Evolutionary conservation across 2,329 filamentous ascomycete species (phyloP).

Genomic region (Clarireedia hainanense): DNA sequence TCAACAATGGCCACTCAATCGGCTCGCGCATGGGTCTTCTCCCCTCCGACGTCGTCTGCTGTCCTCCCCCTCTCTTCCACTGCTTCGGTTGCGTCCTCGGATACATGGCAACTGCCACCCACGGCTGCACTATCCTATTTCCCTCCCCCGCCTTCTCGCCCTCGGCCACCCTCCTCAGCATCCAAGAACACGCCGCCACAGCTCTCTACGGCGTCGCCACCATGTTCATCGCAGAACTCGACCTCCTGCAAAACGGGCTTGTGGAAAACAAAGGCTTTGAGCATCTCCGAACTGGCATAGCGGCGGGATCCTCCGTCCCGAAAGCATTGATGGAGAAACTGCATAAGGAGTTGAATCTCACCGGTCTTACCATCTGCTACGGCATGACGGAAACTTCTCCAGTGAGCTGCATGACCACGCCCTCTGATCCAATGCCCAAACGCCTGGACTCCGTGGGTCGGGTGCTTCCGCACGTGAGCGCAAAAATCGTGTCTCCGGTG

Average conservation of each 20-base stretch:
- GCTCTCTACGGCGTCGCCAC: constrained; percentile 84
- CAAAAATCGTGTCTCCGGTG: constrained; percentile 66
- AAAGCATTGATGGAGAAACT: constrained; percentile 71
- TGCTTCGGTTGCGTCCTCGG: constrained; percentile 69
- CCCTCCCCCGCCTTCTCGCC: constrained; percentile 84
- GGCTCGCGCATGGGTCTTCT: constrained; percentile 77
- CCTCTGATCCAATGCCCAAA: constrained; percentile 58
- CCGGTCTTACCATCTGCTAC: constrained; percentile 86
- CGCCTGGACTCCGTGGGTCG: constrained; percentile 64
- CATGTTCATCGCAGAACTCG: constrained; percentile 88
- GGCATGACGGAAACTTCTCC: constrained; percentile 34
- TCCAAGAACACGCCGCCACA: constrained; percentile 42
- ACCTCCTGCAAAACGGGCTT: constrained; percentile 54
- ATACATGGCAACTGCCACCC: constrained; percentile 92
- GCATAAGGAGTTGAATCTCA: constrained; percentile 65
- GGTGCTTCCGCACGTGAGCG: constrained; percentile 73
- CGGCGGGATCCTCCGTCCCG: constrained; percentile 79
- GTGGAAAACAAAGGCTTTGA: constrained; percentile 44
- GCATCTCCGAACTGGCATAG: constrained; percentile 78
- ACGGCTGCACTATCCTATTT: constrained; percentile 75
- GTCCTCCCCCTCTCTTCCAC: constrained; percentile 78
- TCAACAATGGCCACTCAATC: constrained; percentile 87
- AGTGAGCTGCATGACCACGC: constrained; percentile 58
- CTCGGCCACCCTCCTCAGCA: constrained; percentile 41
- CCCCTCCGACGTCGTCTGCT: constrained; percentile 67